Percentiles rank a stretch among this genome's conserved stretches.
phyloP scores from a whole-genome alignment of 1,139 yeast species.

The Torulaspora globosa region DNA sequence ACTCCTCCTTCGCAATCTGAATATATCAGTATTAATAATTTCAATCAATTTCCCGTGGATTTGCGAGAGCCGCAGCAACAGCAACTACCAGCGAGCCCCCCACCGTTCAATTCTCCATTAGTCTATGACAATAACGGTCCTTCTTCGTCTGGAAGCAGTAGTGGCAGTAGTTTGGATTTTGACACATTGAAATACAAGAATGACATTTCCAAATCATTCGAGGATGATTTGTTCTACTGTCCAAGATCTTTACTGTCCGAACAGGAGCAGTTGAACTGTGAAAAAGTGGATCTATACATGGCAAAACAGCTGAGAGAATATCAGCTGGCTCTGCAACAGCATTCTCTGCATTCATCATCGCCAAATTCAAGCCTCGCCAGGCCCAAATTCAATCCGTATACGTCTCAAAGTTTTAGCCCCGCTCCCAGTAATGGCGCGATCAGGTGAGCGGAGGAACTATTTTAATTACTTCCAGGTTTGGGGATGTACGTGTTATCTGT shows the following conservation, averaged over 20 bases:
- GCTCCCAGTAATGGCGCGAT: conserved; percentile 14
- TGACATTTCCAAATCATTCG: conserved; percentile 29
- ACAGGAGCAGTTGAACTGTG: conserved; percentile 26
- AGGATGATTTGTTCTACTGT: conserved; percentile 33
- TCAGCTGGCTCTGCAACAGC: conserved; percentile 19
- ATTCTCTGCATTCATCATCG: conserved; percentile 13
- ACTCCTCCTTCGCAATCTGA: conserved; percentile 12
- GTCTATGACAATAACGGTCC: conserved; percentile 11
- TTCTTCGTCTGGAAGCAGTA: conserved; percentile 11
- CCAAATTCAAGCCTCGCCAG: conserved; percentile 15
- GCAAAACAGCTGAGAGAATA: conserved; percentile 19
- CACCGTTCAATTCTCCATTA: conserved; percentile 13
- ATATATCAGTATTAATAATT: conserved; percentile 10
- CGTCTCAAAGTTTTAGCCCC: conserved; percentile 38
- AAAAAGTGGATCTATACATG: conserved; percentile 25
- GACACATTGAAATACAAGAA: conserved; percentile 23
- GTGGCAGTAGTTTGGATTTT: conserved; percentile 16
- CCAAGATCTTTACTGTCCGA: conserved; percentile 27
- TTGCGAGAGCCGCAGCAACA: conserved; percentile 5
- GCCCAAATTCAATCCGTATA: conserved; percentile 28
- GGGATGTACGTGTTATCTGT: background rate
- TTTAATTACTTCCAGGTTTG: conserved; percentile 3
- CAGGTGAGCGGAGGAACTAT: conserved; percentile 4
- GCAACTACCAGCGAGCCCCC: conserved; percentile 12
- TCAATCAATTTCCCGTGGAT: conserved; percentile 5